Conservation (phyloP, 2,329 filamentous ascomycete genomes). For the Sclerotinia spermophila region DNA sequence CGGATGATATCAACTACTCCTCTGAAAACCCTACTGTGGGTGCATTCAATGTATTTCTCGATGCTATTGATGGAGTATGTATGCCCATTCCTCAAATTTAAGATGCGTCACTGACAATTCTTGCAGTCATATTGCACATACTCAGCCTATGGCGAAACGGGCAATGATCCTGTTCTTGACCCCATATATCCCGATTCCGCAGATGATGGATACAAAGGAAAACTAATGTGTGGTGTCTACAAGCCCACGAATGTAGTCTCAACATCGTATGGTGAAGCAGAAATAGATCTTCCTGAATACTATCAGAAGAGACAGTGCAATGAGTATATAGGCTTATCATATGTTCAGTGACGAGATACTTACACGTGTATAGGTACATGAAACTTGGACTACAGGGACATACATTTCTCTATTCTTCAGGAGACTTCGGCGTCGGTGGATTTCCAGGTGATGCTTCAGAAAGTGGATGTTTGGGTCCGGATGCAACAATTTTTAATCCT, state of each 20-base stretch:
- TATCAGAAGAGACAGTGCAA: slow-evolving; percentile 52
- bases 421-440: slow-evolving; percentile 44
- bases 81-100: neutral
- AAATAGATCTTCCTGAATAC: slow-evolving; percentile 48
- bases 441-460: slow-evolving; percentile 35
- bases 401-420: slow-evolving; percentile 45
- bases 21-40: neutral
- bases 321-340: slow-evolving; percentile 36
- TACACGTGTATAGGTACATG: slow-evolving; percentile 36
- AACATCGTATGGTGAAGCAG: slow-evolving; percentile 52
- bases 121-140: slow-evolving; percentile 22
- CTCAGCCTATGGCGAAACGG: slow-evolving; percentile 20
- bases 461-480: slow-evolving; percentile 40
- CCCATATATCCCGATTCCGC: slow-evolving; percentile 48
- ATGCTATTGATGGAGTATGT: slow-evolving; percentile 20
- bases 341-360: neutral
- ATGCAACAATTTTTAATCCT: slow-evolving; percentile 47
- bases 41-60: slow-evolving; percentile 18
- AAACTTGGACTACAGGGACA: slow-evolving; percentile 48
- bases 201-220: slow-evolving; percentile 48
- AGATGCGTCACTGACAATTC: neutral
- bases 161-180: slow-evolving; percentile 38
- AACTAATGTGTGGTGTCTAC: slow-evolving; percentile 47
- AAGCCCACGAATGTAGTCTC: slow-evolving; percentile 41
- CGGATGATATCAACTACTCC: slow-evolving; percentile 31